A percentile compares a stretch with the other conserved stretches of the same genome.
Evolutionary conservation across 345 rosid genomes (phyloP).

Genomic region (Aegle marmelos): DNA sequence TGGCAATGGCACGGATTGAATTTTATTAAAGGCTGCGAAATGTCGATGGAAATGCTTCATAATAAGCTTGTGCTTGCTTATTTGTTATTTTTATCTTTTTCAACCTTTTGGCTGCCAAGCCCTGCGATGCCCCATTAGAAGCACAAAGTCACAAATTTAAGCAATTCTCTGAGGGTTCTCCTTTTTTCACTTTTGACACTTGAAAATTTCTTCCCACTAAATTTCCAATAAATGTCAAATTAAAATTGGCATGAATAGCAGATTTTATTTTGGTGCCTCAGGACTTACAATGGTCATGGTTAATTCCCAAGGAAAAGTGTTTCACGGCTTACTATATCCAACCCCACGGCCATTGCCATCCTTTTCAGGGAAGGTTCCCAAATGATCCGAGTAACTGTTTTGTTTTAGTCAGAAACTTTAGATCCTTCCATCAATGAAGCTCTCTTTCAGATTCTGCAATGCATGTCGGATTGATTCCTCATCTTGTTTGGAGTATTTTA

Average conservation of each 20-base stretch:
- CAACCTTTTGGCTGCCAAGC: too few relatives aligned
- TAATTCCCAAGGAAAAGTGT: neutral
- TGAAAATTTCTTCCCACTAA: neutral
- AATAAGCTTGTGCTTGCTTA: too few relatives aligned
- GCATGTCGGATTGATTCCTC: conserved; percentile 69
- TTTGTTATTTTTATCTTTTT: too few relatives aligned
- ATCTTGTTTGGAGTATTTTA: conserved; percentile 63
- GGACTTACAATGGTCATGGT: neutral
- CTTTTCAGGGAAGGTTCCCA: neutral
- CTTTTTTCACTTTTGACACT: neutral
- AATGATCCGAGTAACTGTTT: neutral
- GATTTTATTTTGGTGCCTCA: neutral
- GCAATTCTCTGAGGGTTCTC: too few relatives aligned
- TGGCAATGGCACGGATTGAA: too few relatives aligned
- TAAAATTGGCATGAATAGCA: neutral
- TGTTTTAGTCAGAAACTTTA: neutral
- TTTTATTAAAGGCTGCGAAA: too few relatives aligned
- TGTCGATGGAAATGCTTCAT: too few relatives aligned
- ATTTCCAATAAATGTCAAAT: neutral
- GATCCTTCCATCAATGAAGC: conserved; percentile 38
- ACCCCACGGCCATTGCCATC: neutral
- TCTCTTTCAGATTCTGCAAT: conserved; percentile 61
- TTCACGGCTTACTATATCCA: neutral
- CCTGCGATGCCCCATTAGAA: too few relatives aligned
- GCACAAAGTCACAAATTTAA: too few relatives aligned